Conservation (phyloP, 768 basidiomycete species). For the Lentinus brumalis region DNA sequence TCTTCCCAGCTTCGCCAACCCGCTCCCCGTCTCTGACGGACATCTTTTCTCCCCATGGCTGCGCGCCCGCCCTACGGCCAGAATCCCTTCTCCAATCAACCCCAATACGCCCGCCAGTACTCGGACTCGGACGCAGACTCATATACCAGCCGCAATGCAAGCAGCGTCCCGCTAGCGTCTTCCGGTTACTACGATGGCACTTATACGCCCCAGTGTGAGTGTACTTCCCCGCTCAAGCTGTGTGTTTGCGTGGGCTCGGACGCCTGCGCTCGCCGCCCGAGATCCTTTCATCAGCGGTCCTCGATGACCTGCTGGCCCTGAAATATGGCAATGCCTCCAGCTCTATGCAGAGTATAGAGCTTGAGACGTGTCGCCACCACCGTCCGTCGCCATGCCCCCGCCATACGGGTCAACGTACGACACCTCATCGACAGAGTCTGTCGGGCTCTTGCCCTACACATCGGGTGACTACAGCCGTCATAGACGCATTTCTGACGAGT, state of each 20-base stretch:
- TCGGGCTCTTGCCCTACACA: constrained; percentile 7
- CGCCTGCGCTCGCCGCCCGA: not conserved
- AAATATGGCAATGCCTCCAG: constrained; percentile 5
- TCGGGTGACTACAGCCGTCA: not conserved
- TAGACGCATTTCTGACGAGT: not conserved
- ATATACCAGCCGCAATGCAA: constrained; percentile 32
- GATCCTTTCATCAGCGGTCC: constrained; percentile 7
- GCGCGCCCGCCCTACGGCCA: constrained; percentile 36
- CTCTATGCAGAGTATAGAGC: constrained; percentile 3
- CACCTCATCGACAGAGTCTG: constrained; percentile 10
- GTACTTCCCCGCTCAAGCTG: not conserved
- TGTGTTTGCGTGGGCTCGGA: not conserved
- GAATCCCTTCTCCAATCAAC: constrained; percentile 34
- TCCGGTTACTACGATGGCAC: constrained; percentile 30
- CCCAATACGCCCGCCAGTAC: constrained; percentile 34
- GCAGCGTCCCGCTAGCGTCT: constrained; percentile 31
- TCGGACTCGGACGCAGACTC: constrained; percentile 31
- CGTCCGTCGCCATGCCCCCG: constrained; percentile 6
- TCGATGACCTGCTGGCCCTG: not conserved
- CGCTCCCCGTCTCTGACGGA: constrained; percentile 8
- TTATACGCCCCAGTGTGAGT: constrained; percentile 30
- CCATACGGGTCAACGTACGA: constrained; percentile 9
- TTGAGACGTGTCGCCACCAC: not conserved
- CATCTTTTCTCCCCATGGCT: constrained; percentile 32
- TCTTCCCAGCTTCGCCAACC: constrained; percentile 4